Evolutionary conservation across 768 basidiomycete species (phyloP), one percentile per base, ranked within the genome.

Genomic region (Amanita jacksonii): DNA sequence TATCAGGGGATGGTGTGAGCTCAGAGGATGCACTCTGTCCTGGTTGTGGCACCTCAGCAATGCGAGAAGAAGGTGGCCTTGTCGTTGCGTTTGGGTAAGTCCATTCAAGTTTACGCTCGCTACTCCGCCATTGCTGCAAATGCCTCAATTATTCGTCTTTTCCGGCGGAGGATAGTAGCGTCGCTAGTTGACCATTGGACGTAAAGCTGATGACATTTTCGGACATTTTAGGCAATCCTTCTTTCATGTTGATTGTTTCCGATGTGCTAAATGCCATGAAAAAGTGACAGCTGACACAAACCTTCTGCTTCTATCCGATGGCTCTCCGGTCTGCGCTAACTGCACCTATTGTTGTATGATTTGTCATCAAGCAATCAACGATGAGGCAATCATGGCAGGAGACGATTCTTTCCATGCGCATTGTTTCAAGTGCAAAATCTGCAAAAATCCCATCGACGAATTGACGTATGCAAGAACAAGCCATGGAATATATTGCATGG

Each of bases 321-420:
- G 96, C 18, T 89, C 85, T n/a, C 96, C 96, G 30, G 92, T 99
- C 39, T 93, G 88, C 57, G 80, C 85, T 33, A 81, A 85, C 54
- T 94, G 91, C 68, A 90, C 90, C 3, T 94, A 94, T 68, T 82
- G 82, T 54, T 99, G 96, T 72, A 94, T 85, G 57, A 84, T 97
- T 46, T 99, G 96, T 67, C 81, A 81, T 36, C 79, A 79, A 45
- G 88, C 92, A 35, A 99, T 99, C 51, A 82, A 93, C 45, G 93
- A 99, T 66, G 96, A 99, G 58, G 96, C 96, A 8, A 97, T 98
- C 62, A 97, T 99, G 89, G 94, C 96, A 5, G 96, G 91, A 48
- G 92, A 99, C 62, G 96, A 98, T 59, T 90, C 91, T 0, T 99
- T 98, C 55, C 96, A 98, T 60, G 93, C 96, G 4, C 86, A 92